Conservation (phyloP, 2,329 filamentous ascomycete genomes). For the Cordyceps cicadae region DNA sequence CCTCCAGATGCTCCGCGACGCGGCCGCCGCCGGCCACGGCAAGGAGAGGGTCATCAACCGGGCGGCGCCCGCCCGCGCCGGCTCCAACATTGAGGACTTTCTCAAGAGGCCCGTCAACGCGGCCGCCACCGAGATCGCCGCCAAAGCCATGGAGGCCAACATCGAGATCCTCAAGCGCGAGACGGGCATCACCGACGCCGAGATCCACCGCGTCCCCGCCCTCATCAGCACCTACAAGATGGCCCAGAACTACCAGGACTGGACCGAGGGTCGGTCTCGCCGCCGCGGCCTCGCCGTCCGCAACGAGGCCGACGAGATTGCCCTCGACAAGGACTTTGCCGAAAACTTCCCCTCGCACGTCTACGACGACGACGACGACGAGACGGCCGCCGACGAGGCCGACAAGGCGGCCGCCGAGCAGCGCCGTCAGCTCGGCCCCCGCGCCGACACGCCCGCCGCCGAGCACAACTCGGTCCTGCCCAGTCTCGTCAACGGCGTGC, state of each 20-base stretch:
- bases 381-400: neutral
- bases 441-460: neutral
- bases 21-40: conserved; percentile 13
- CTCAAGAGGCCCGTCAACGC: neutral
- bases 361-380: neutral
- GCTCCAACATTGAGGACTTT: neutral
- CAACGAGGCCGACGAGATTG: conserved; percentile 5
- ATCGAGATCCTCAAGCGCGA: conserved; percentile 17
- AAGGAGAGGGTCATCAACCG: neutral
- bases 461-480: neutral
- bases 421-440: neutral
- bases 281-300: neutral
- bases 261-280: neutral
- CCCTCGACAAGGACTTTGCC: neutral
- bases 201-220: conserved; percentile 18
- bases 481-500: neutral
- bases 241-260: neutral
- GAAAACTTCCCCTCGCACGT: neutral
- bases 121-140: neutral
- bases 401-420: neutral
- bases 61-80: neutral
- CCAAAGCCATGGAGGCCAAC: neutral
- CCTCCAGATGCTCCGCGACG: conserved; percentile 13
- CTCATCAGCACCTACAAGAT: neutral
- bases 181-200: conserved; percentile 16